Base-by-base conservation (phyloP, 208 protist genomes). In the Trypanosoma grayi region DNA sequence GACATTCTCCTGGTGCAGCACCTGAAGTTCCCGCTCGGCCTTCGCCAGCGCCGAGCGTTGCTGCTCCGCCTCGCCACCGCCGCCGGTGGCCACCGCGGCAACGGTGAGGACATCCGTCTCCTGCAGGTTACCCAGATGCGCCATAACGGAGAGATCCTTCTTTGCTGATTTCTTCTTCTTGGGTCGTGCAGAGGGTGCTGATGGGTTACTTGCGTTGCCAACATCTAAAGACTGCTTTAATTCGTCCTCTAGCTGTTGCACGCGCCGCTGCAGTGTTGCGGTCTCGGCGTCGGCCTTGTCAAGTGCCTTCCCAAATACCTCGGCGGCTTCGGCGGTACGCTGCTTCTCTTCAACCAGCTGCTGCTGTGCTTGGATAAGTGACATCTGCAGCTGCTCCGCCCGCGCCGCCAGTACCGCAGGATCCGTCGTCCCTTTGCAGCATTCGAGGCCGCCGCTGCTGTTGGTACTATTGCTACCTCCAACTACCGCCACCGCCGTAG, bases 181-280 rank as follows among this genome's bases (percentile, higher is more conserved):
- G 22, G 66, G n/a, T 11, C 51, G 60, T 28, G 67, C 65, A 2
- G 63, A 39, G 24, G 73, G n/a, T n/a, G n/a, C n/a, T n/a, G n/a
- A n/a, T n/a, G n/a, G n/a, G n/a, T n/a, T n/a, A n/a, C n/a, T n/a
- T 86, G 77, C 44, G 81, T 75, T 37, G 62, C 61, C 34, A 79
- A 45, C 27, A 61, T 81, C 61, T 14, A 31, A 13, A 76, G 75
- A 66, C 71, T 78, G 62, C 77, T 81, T 16, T 43, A 73, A 41
- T 73, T 73, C 48, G 47, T 70, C 57, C 33, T 63, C 51, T 2
- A 85, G 67, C 41, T 82, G 44, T 46, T 75, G 68, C 48, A 86
- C 71, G 31, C 79, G 67, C 50, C 78, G 68, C 18, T 61, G 79
- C 2, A 67, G 47, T 51, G 64, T 44, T 34, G 72, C 66, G 22